Base-by-base conservation (phyloP, 2,329 filamentous ascomycete species). In the Fragosphaeria purpurea region DNA sequence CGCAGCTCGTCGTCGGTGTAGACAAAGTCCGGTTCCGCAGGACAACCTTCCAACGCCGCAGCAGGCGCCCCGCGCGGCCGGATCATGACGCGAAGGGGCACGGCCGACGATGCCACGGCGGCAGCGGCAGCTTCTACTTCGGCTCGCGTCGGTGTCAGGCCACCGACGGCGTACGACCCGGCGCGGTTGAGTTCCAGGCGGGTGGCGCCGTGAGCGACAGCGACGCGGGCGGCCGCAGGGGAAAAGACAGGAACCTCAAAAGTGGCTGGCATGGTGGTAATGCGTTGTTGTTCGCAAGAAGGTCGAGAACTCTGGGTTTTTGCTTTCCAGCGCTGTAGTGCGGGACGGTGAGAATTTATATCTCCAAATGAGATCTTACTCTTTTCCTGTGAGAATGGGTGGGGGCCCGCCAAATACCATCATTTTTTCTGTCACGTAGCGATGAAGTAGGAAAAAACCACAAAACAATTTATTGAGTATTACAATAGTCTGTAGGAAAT, bases 231-330 rank as follows among this genome's bases (percentile, higher is more conserved):
- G 5, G 67, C 65, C 10, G 55, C 53, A 31, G 67, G 60, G 41
- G 72, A 73, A 62, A 80, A 81, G 57, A 76, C 69, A 50, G 77
- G 75, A 42, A 79, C 66, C 58, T 81, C 77, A 13, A 80, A 50
- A 7, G 40, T 22, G 2, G 22, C 11, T 11, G 41, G 9, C 50
- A 53, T 53, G 5, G 35, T 3, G 22, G 22, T 22, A 22, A 22
- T 22, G 22, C 22, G 22, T 22, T 22, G 22, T 22, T 22, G 22
- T 22, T 22, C 22, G 22, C 22, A 3, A 22, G 3, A 22, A 22
- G 22, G 22, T 22, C 22, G 22, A 22, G 22, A 22, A 22, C 2
- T 22, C 22, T 22, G 22, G 22, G 2, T 22, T 22, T 22, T 22
- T 22, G 22, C 22, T 22, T 22, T 22, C 22, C 22, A 22, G 22